Evolutionary conservation across 2,329 filamentous ascomycete species (phyloP).

Genomic region (Scytalidium lignicola): DNA sequence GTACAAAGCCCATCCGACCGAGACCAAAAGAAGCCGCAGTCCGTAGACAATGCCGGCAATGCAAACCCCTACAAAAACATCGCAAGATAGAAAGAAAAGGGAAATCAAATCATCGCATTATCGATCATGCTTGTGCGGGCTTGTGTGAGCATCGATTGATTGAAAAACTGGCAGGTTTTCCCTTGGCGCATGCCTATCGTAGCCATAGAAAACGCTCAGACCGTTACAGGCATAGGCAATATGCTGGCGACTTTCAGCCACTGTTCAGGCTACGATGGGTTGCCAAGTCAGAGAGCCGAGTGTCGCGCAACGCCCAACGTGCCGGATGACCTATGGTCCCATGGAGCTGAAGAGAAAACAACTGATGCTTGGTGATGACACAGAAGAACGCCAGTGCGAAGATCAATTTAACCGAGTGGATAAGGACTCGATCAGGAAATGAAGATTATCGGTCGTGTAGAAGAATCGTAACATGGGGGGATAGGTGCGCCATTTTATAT

Average conservation of each 20-base stretch:
- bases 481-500: not conserved
- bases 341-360: not conserved
- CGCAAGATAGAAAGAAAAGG: not conserved
- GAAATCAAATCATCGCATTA: not conserved
- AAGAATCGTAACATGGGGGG: not conserved
- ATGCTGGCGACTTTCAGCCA: too few relatives aligned
- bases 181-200: too few relatives aligned
- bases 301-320: too few relatives aligned
- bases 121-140: not conserved
- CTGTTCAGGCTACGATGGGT: too few relatives aligned
- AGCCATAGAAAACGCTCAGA: too few relatives aligned
- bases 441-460: conserved; percentile 16
- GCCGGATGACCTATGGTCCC: too few relatives aligned
- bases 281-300: too few relatives aligned
- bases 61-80: not conserved
- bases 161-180: too few relatives aligned
- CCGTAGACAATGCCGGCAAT: not conserved
- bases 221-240: too few relatives aligned
- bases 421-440: not conserved
- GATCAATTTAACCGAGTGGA: not conserved
- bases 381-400: not conserved
- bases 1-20: not conserved
- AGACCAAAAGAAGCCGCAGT: not conserved
- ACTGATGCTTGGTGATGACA: not conserved
- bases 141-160: not conserved